A percentile compares a stretch with the other conserved stretches of the same genome.
Evolutionary conservation across 1,139 yeast genomes (phyloP).

Genomic region (Geotrichum restrictum): DNA sequence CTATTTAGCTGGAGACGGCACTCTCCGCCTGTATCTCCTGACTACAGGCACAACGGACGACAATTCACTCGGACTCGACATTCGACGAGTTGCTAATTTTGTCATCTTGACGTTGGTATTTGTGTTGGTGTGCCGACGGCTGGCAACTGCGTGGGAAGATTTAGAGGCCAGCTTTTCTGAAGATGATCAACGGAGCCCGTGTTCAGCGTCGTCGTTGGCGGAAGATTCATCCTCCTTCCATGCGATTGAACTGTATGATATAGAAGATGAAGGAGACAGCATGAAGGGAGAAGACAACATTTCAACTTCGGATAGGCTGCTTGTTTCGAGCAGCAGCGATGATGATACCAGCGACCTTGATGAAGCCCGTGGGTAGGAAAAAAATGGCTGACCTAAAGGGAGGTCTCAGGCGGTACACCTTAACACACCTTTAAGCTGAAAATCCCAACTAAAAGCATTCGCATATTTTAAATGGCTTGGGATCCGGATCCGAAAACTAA

Average conservation of each 20-base stretch:
- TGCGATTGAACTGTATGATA: neutral
- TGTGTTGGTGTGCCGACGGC: neutral
- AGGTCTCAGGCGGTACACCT: no score
- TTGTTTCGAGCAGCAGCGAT: no score
- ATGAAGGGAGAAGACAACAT: no score
- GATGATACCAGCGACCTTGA: no score
- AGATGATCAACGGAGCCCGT: no score
- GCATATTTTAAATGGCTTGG: no score
- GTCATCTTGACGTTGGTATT: neutral
- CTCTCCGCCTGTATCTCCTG: conserved; percentile 6
- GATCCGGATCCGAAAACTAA: no score
- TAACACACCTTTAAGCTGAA: no score
- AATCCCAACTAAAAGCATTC: no score
- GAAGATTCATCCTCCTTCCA: neutral
- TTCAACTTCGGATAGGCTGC: no score
- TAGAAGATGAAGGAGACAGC: neutral
- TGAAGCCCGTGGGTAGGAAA: no score
- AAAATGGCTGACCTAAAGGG: no score
- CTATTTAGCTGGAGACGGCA: conserved; percentile 12
- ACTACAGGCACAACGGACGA: conserved; percentile 13
- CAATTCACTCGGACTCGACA: neutral
- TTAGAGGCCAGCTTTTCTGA: neutral
- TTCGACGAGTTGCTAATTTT: conserved; percentile 3
- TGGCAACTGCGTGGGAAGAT: neutral
- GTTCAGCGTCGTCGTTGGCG: neutral